A percentile compares a stretch with the other conserved stretches of the same genome.
These are phyloP conservation scores for Domatiomyces globalis DNA, from an alignment of 2,329 filamentous ascomycete species.

Conservation along the genomic window DNA sequence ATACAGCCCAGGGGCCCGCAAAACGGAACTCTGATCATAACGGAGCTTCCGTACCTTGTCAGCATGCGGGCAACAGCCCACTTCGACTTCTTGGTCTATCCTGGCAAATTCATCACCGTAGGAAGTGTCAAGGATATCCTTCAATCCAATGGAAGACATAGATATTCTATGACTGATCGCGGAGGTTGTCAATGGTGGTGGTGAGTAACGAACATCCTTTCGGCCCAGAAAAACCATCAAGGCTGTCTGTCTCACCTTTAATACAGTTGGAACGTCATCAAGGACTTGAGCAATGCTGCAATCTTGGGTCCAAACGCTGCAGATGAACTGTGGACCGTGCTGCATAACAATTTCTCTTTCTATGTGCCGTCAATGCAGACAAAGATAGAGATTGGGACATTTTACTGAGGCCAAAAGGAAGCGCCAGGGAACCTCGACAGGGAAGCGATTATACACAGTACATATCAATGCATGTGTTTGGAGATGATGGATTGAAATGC, in stretches of 20 bases:
- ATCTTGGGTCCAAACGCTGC: neutral
- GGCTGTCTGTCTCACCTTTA: neutral
- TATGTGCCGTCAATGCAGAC: neutral
- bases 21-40: neutral
- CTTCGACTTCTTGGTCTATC: neutral
- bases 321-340: neutral
- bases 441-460: no score
- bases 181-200: constrained; percentile 1
- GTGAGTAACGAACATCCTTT: neutral
- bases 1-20: neutral
- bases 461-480: no score
- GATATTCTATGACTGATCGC: constrained; percentile 1
- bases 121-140: neutral
- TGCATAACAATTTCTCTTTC: neutral
- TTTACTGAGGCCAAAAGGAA: constrained; percentile 1
- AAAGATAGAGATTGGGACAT: neutral
- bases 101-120: neutral
- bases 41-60: neutral
- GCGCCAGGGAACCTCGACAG: neutral
- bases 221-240: neutral
- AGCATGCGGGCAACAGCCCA: neutral
- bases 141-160: neutral
- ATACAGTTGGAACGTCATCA: constrained; percentile 1
- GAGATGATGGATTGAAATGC: no score
- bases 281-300: neutral